Evolutionary conservation across 2,329 filamentous ascomycete genomes (phyloP).

Genomic region (Aulographum hederae): DNA sequence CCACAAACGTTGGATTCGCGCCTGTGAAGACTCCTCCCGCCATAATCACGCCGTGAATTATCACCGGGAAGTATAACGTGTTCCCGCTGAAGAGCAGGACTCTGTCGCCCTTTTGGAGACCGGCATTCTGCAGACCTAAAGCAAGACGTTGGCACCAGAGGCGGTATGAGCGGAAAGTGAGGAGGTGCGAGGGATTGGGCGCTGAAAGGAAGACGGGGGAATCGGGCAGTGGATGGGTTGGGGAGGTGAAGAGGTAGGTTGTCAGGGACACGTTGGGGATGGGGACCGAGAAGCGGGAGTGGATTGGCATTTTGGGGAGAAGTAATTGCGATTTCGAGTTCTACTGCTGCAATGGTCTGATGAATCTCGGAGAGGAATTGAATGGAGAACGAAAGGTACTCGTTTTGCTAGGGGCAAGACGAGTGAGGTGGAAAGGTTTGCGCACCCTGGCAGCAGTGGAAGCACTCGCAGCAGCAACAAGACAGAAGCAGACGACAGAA

Average conservation of each 20-base stretch:
- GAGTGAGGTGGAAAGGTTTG: too few relatives aligned
- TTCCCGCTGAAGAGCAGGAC: slow-evolving; percentile 60
- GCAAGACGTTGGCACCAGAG: slow-evolving; percentile 57
- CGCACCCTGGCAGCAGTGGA: too few relatives aligned
- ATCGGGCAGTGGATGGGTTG: slow-evolving; percentile 25
- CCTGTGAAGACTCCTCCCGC: slow-evolving; percentile 64
- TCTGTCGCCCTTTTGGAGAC: slow-evolving; percentile 48
- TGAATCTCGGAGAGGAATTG: too few relatives aligned
- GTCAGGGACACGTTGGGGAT: slow-evolving; percentile 27
- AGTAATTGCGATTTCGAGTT: too few relatives aligned
- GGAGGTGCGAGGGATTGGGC: slow-evolving; percentile 43
- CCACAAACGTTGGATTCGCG: slow-evolving; percentile 51
- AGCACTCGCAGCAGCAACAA: too few relatives aligned
- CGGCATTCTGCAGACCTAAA: slow-evolving; percentile 43
- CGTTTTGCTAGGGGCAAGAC: too few relatives aligned
- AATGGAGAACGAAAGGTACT: too few relatives aligned
- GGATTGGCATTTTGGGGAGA: slow-evolving; percentile 28
- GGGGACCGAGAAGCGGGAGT: slow-evolving; percentile 28
- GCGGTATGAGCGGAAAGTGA: slow-evolving; percentile 47
- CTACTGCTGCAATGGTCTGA: too few relatives aligned
- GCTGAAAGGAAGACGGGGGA: slow-evolving; percentile 43
- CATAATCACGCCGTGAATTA: slow-evolving; percentile 58
- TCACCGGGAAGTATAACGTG: slow-evolving; percentile 50
- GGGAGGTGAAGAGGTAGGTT: slow-evolving; percentile 31
- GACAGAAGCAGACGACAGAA: too few relatives aligned